phyloP scores from a whole-genome alignment of 106 monocot species.

The Iris macrosiphon region DNA sequence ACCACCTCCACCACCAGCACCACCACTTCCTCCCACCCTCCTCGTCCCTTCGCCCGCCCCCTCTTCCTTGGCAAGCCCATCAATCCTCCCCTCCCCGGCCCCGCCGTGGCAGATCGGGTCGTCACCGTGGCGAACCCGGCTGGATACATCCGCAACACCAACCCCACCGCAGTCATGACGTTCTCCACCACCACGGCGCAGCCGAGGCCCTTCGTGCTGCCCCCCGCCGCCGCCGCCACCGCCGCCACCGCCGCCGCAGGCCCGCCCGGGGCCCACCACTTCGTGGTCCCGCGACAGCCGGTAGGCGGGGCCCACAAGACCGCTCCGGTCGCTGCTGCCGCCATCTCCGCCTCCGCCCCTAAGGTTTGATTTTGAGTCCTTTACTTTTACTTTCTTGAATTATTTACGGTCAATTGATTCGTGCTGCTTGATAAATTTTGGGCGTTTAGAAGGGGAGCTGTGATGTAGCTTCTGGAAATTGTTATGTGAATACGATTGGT shows the following conservation, averaged over 20 bases:
- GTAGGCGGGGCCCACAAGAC: neutral
- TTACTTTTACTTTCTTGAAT: too few relatives aligned
- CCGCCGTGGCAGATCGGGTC: constrained; percentile 3
- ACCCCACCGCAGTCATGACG: constrained; percentile 16
- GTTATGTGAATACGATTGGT: too few relatives aligned
- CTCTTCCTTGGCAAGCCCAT: neutral
- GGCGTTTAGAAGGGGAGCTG: too few relatives aligned
- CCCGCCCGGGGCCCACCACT: constrained; percentile 5
- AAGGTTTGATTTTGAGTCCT: neutral
- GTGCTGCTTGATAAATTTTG: too few relatives aligned
- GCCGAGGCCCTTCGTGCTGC: constrained; percentile 6
- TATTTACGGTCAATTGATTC: too few relatives aligned
- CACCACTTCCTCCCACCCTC: neutral
- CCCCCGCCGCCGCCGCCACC: neutral
- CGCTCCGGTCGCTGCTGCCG: neutral
- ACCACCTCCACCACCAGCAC: neutral
- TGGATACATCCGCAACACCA: constrained; percentile 12
- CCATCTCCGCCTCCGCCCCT: too few relatives aligned
- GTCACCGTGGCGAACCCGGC: constrained; percentile 16
- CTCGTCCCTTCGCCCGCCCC: neutral
- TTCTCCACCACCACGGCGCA: constrained; percentile 6
- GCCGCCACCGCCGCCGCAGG: neutral
- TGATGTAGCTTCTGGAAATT: too few relatives aligned
- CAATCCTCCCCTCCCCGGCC: neutral
- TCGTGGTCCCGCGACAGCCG: constrained; percentile 1